These are phyloP conservation scores for Yamadazyma aaseri DNA, from an alignment of 1,139 yeast genomes.

Conservation along the genomic window DNA sequence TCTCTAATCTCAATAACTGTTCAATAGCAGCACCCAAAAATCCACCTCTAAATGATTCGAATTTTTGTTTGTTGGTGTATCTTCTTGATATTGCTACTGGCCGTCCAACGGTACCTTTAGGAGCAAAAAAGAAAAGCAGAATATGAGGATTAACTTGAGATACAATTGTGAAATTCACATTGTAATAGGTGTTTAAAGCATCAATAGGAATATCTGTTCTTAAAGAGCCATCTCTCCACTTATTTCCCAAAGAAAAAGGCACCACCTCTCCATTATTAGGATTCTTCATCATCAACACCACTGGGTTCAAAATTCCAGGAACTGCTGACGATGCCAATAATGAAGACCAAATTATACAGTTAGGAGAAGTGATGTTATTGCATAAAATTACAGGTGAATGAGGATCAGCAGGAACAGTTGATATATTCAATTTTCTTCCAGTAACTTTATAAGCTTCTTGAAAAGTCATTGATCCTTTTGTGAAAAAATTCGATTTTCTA, in stretches of 20 bases:
- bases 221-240: conserved; percentile 74
- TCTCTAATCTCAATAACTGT: conserved; percentile 67
- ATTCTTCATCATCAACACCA: conserved; percentile 72
- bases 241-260: conserved; percentile 73
- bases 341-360: conserved; percentile 81
- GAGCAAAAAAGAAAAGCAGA: conserved; percentile 72
- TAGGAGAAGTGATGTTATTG: conserved; percentile 74
- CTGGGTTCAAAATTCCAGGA: conserved; percentile 82
- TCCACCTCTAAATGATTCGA: conserved; percentile 66
- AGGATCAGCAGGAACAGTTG: conserved; percentile 81
- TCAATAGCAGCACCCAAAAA: conserved; percentile 73
- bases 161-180: conserved; percentile 73
- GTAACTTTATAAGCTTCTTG: conserved; percentile 67
- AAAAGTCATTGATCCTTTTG: conserved; percentile 70
- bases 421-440: conserved; percentile 67
- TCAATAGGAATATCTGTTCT: conserved; percentile 72
- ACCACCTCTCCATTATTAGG: conserved; percentile 41
- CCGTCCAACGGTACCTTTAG: conserved; percentile 77
- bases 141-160: conserved; percentile 86
- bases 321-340: conserved; percentile 79
- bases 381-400: conserved; percentile 80
- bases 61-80: conserved; percentile 37
- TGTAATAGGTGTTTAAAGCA: conserved; percentile 70
- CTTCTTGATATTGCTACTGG: conserved; percentile 63
- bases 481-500: conserved; percentile 62